Conservation (phyloP, 2,329 filamentous ascomycete genomes). For the Xylaria digitata region DNA sequence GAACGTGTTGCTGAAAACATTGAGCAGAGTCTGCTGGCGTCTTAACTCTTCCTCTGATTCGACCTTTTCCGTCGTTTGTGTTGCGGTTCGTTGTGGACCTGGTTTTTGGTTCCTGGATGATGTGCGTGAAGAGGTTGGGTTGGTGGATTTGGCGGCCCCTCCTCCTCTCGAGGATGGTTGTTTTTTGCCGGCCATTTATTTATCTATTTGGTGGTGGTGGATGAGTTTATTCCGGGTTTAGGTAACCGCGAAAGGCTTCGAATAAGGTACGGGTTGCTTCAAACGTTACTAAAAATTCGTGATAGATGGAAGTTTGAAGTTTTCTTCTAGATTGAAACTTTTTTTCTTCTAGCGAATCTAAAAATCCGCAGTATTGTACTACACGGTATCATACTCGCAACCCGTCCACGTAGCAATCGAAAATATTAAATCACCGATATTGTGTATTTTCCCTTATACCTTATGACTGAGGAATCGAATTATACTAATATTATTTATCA, state of each 20-base stretch:
- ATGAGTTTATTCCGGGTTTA: neutral
- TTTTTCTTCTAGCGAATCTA: conserved; percentile 16
- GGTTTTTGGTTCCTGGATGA: conserved; percentile 12
- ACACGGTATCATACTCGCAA: neutral
- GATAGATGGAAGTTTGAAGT: neutral
- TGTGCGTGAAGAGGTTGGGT: neutral
- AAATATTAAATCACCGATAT: neutral
- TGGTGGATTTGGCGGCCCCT: conserved; percentile 17
- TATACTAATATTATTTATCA: neutral
- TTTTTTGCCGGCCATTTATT: conserved; percentile 28
- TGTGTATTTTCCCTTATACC: neutral
- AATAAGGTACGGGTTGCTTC: neutral
- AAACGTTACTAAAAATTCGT: too few species aligned
- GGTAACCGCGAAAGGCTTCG: neutral
- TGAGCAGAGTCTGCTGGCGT: conserved; percentile 43
- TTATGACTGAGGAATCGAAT: neutral
- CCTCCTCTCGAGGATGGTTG: conserved; percentile 7
- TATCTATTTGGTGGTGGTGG: neutral
- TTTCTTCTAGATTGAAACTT: conserved; percentile 1
- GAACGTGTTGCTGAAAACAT: conserved; percentile 62
- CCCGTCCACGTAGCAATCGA: neutral
- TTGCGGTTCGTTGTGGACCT: neutral
- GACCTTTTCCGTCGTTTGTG: conserved; percentile 5
- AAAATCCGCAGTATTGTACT: conserved; percentile 2
- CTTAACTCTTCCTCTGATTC: conserved; percentile 25